Conservation (phyloP, 441 rosid species). For the Corymbia citriodora region DNA sequence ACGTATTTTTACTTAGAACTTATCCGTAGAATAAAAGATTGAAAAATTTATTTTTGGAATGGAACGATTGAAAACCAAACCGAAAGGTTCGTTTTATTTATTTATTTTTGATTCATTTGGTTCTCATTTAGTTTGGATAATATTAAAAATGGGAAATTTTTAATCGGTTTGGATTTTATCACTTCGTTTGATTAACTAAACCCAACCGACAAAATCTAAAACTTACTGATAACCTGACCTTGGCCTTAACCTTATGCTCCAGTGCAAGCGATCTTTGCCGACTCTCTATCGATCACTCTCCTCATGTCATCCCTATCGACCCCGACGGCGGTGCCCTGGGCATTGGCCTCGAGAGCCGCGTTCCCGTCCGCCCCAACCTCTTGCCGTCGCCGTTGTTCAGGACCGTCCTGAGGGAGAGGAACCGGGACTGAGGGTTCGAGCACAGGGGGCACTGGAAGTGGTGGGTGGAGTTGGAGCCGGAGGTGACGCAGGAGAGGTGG, state of each 20-base stretch:
- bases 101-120: too few species aligned
- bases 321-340: background rate
- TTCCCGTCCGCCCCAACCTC: background rate
- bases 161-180: too few species aligned
- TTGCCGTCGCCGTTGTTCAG: background rate
- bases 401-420: constrained; percentile 20
- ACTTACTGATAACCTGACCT: background rate
- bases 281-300: constrained; percentile 19
- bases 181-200: too few species aligned
- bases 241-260: constrained; percentile 5
- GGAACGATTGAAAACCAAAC: too few species aligned
- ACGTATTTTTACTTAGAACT: too few species aligned
- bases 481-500: constrained; percentile 29
- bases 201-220: too few species aligned
- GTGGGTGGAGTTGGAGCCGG: constrained; percentile 19
- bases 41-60: too few species aligned
- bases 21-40: too few species aligned
- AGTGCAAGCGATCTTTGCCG: constrained; percentile 41
- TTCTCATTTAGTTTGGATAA: too few species aligned
- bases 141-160: too few species aligned
- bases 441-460: constrained; percentile 59
- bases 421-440: constrained; percentile 50
- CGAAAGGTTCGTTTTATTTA: too few species aligned
- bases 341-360: background rate
- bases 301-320: background rate